Evolutionary conservation across 257 asterid species (phyloP), one percentile per base, ranked within the genome.

Genomic region (Ocimum tenuiflorum): DNA sequence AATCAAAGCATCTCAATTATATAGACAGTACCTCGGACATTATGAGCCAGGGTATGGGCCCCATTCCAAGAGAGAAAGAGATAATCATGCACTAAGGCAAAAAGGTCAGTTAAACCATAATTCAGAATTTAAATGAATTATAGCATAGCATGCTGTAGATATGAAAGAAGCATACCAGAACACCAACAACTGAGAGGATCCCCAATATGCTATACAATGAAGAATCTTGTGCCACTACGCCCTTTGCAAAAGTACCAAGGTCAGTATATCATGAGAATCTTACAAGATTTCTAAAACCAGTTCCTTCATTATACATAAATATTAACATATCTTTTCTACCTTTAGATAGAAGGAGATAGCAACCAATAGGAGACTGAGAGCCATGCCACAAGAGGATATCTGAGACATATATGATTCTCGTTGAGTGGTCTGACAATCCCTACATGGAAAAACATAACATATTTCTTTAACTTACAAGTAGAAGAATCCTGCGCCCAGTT

Each of bases 381-480:
- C 58, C 95, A 88, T 91, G 57, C 98, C 98, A 66, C 78, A 61
- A 7, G 98, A 91, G 55, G 98, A 88, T 55, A 88, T 74, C 98
- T 91, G 75, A 49, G 70, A 79, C 31, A 55, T 59, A 46, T 33
- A 31, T 54, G 43, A 9, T 60, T 35, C 24, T 48, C 22, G 53
- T 70, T 45, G 70, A 67, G 52, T 57, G 53, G n/a, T 63, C 23
- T 22, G 51, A 65, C 45, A 47, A 49, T 50, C 48, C 3, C 6
- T 12, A 22, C 71, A 46, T 35, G 38, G 8, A 54, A 65, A 27
- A n/a, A n/a, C n/a, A 10, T 14, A 17, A 43, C 19, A 19, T 31
- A 31, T 50, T 43, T 46, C 27, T 38, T 20, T 23, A 57, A 81
- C 96, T 86, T 75, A 91, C 96, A 45, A 78, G 74, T 57, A 91